Conservation (phyloP, 805 yeast species). For the Zygoascus ofunaensis region DNA sequence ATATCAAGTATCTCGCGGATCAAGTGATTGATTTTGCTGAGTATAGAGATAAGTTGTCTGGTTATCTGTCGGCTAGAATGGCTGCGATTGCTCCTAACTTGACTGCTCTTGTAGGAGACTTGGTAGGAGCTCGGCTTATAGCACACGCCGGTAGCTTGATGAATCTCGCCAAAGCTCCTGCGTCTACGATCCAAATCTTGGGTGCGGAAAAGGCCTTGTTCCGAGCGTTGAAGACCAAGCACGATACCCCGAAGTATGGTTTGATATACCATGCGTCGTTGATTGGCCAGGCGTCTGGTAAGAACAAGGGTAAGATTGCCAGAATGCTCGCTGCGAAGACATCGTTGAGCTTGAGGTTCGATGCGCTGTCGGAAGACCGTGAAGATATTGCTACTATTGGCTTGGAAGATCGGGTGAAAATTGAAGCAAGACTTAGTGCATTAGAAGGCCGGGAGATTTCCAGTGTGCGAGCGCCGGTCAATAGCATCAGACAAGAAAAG, state of each 20-base stretch:
- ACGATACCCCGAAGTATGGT: constrained; percentile 98
- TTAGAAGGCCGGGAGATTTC: constrained; percentile 95
- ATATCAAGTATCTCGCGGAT: constrained; percentile 85
- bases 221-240: constrained; percentile 97
- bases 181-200: constrained; percentile 94
- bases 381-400: constrained; percentile 87
- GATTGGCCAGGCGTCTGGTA: constrained; percentile 96
- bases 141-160: constrained; percentile 95
- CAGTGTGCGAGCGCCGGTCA: constrained; percentile 68
- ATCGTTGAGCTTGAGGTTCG: constrained; percentile 92
- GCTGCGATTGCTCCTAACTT: constrained; percentile 98
- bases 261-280: constrained; percentile 91
- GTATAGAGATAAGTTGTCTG: constrained; percentile 91
- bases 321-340: constrained; percentile 98
- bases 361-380: constrained; percentile 93
- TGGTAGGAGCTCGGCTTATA: constrained; percentile 95
- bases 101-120: constrained; percentile 92
- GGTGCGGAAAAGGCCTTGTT: constrained; percentile 99
- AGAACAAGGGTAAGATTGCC: constrained; percentile 98
- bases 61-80: constrained; percentile 89
- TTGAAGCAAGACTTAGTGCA: constrained; percentile 88
- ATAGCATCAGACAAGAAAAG: constrained; percentile 68
- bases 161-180: constrained; percentile 95
- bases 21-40: constrained; percentile 94
- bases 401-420: constrained; percentile 80